These are phyloP conservation scores for Suillus subluteus DNA, from an alignment of 768 basidiomycete genomes.

Conservation along the genomic window DNA sequence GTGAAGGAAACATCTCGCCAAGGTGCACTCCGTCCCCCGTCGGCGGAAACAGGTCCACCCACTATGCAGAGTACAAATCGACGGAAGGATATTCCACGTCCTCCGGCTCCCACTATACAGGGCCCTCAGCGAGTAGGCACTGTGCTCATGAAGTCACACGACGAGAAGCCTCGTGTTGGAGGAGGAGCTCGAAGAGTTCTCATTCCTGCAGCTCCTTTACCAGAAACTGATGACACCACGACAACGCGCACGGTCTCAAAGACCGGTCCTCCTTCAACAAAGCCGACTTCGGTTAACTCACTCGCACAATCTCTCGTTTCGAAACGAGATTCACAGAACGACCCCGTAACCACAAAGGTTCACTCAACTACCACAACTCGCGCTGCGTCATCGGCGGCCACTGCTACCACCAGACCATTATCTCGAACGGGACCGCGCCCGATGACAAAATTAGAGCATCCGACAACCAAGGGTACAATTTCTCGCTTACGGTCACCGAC, in stretches of 20 bases:
- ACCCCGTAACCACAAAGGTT: background rate
- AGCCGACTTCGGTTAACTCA: background rate
- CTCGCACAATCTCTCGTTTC: background rate
- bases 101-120: slow-evolving; percentile 10
- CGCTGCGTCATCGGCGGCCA: background rate
- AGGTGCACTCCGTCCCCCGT: slow-evolving; percentile 5
- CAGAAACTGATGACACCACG: background rate
- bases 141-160: background rate
- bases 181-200: slow-evolving; percentile 37
- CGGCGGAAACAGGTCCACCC: slow-evolving; percentile 1
- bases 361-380: background rate
- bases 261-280: background rate
- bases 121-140: slow-evolving; percentile 9
- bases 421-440: background rate
- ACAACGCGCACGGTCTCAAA: background rate
- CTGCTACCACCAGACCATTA: background rate
- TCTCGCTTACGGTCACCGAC: background rate
- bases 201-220: slow-evolving; percentile 22
- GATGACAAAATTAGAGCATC: background rate
- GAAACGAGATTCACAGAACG: background rate
- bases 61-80: slow-evolving; percentile 1
- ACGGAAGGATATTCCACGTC: background rate
- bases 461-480: background rate
- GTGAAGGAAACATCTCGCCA: background rate
- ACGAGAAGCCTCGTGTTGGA: slow-evolving; percentile 12